Base-by-base conservation (phyloP, 192 early-diverging fungal species). In the Tieghemiomyces parasiticus region DNA sequence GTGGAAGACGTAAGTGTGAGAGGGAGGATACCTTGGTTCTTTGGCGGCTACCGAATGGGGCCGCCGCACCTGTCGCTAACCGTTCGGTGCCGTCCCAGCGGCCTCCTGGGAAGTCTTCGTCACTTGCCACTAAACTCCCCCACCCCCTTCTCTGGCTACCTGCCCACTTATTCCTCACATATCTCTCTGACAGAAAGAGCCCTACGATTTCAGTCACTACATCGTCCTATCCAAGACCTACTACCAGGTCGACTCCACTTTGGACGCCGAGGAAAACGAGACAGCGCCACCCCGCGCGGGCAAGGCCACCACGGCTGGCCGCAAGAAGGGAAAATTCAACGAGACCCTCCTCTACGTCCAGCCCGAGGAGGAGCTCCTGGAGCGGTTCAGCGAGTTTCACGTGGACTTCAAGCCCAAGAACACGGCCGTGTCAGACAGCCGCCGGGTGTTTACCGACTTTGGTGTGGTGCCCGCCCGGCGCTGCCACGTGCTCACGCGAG, bases 301-400 rank as follows among this genome's bases (percentile, higher is more conserved):
- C 58, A 46, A 71, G 63, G 63, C 66, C 70, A 61, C 74, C 75
- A 62, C 52, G 59, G n/a, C 75, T 71, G 55, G 63, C 63, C 59
- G 73, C 66, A 72, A 47, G 52, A 46, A 63, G 47, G 25, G 66
- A 13, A 38, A 20, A 4, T 29, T 50, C 26, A 35, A n/a, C 25
- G 22, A 68, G 6, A 69, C 67, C 29, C 69, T 72, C 0, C 87
- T 85, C 63, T 91, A 88, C 67, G 86, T 86, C 64, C 93, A 95
- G 64, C 78, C 86, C 0, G 95, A 98, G 60, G 95, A 98, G 65
- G 95, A 94, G 63, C 79, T 95, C 55, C 71, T 94, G 48, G 85
- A 87, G 53, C 76, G 81, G 70, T 82, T 83, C 69, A 83, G 87
- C 0, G 68, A 78, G 33, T 67, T 83, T 32, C 77, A 78, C 45